These are phyloP conservation scores for Agrostemma githago DNA, from an alignment of 148 eudicot species.

Conservation along the genomic window DNA sequence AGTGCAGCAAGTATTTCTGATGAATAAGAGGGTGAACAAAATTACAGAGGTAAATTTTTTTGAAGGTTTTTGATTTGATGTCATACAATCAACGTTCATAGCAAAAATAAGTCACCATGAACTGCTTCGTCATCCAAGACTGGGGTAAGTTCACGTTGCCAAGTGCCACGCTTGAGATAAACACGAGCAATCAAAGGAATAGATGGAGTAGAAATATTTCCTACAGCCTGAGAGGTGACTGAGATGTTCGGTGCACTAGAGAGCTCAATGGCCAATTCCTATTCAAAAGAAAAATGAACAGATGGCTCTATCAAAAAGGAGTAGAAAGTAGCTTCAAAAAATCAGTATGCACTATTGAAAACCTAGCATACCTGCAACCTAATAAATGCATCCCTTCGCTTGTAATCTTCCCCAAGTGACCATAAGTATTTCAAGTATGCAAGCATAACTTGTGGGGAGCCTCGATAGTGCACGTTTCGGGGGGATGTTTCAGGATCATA, in stretches of 20 bases:
- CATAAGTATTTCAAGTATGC: conserved; percentile 89
- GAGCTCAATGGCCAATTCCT: conserved; percentile 76
- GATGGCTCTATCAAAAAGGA: background rate
- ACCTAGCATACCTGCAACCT: conserved; percentile 60
- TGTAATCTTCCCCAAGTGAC: conserved; percentile 93
- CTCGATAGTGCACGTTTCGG: conserved; percentile 60
- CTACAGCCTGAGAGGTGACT: conserved; percentile 33
- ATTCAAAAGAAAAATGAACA: background rate
- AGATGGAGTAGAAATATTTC: conserved; percentile 37
- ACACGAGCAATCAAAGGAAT: conserved; percentile 79
- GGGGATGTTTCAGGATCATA: conserved; percentile 87
- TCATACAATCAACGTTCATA: background rate
- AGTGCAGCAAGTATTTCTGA: conserved; percentile 72
- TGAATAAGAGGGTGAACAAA: conserved; percentile 10
- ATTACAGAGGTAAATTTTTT: conserved; percentile 1
- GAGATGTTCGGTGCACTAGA: conserved; percentile 43
- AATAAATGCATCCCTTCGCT: conserved; percentile 84
- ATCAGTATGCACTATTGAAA: background rate
- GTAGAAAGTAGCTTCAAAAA: background rate
- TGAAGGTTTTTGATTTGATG: background rate
- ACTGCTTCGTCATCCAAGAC: conserved; percentile 63
- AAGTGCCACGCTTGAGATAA: conserved; percentile 75
- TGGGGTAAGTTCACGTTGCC: conserved; percentile 87
- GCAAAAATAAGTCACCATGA: conserved; percentile 38
- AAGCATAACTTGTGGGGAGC: conserved; percentile 89